phyloP scores from a whole-genome alignment of 768 basidiomycete genomes.

The Vishniacozyma victoriae region DNA sequence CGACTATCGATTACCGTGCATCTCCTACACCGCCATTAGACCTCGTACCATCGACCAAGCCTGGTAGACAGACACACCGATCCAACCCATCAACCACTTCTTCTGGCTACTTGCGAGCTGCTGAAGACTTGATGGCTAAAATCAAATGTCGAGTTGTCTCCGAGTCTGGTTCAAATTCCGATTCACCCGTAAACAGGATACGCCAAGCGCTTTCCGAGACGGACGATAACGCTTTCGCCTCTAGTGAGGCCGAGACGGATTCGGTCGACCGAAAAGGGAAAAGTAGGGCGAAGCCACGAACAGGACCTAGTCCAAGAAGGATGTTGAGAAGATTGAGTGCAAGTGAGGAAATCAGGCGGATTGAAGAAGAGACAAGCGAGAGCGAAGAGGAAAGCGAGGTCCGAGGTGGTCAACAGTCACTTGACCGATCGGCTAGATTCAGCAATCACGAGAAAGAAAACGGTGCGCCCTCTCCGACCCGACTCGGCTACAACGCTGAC shows the following conservation, averaged over 20 bases:
- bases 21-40: slow-evolving; percentile 30
- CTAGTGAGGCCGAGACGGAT: slow-evolving; percentile 6
- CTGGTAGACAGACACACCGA: too few species aligned
- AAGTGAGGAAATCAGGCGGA: slow-evolving; percentile 51
- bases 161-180: slow-evolving; percentile 26
- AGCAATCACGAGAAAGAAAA: slow-evolving; percentile 2
- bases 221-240: slow-evolving; percentile 20
- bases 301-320: slow-evolving; percentile 51
- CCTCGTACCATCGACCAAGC: background rate
- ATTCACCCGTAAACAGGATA: slow-evolving; percentile 18
- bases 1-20: slow-evolving; percentile 18
- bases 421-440: too few species aligned
- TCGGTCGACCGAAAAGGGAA: slow-evolving; percentile 1
- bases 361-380: slow-evolving; percentile 28
- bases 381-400: too few species aligned
- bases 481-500: slow-evolving; percentile 54
- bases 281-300: slow-evolving; percentile 15
- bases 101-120: slow-evolving; percentile 63
- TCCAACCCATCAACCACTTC: slow-evolving; percentile 40
- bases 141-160: slow-evolving; percentile 54
- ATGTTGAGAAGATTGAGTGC: slow-evolving; percentile 48
- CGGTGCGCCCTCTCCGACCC: background rate
- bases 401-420: too few species aligned
- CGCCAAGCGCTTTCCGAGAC: slow-evolving; percentile 17
- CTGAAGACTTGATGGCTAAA: slow-evolving; percentile 74